Evolutionary conservation across 495 filamentous ascomycete genomes (phyloP).

Genomic region (Daldinia vernicosa): DNA sequence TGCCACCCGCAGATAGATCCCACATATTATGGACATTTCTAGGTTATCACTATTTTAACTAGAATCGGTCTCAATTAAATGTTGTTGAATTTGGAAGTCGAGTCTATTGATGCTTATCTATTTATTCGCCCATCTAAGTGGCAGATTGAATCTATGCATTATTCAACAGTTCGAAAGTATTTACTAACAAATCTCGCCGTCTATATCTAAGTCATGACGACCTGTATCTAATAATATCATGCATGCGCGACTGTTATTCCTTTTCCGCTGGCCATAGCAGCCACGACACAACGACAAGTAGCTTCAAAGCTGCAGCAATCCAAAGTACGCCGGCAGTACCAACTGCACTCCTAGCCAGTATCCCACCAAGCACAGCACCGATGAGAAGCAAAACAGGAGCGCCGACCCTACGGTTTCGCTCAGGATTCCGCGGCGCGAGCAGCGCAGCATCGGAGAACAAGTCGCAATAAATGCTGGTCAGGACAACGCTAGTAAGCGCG

Average conservation of each 20-base stretch:
- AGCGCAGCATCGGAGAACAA: slow-evolving; percentile 70
- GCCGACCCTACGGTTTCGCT: slow-evolving; percentile 65
- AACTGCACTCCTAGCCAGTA: slow-evolving; percentile 62
- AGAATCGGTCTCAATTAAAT: background rate
- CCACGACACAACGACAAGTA: slow-evolving; percentile 62
- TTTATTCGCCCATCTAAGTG: no score
- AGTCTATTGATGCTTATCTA: no score
- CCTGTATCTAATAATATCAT: background rate
- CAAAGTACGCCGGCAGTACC: slow-evolving; percentile 72
- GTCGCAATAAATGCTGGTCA: slow-evolving; percentile 78
- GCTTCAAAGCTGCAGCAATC: slow-evolving; percentile 66
- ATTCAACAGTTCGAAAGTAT: background rate
- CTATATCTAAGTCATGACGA: background rate
- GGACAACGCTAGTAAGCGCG: slow-evolving; percentile 71
- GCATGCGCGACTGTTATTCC: slow-evolving; percentile 9
- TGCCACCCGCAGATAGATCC: slow-evolving; percentile 8
- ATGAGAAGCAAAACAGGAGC: slow-evolving; percentile 67
- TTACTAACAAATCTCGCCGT: background rate
- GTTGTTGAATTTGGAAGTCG: background rate
- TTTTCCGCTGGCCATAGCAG: slow-evolving; percentile 61
- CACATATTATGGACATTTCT: background rate
- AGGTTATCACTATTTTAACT: background rate
- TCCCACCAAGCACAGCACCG: slow-evolving; percentile 68
- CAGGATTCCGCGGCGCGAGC: slow-evolving; percentile 60
- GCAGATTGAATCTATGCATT: background rate